A percentile compares a stretch with the other conserved stretches of the same genome.
These are phyloP conservation scores for Salix purpurea DNA, from an alignment of 345 rosid genomes.

Conservation along the genomic window DNA sequence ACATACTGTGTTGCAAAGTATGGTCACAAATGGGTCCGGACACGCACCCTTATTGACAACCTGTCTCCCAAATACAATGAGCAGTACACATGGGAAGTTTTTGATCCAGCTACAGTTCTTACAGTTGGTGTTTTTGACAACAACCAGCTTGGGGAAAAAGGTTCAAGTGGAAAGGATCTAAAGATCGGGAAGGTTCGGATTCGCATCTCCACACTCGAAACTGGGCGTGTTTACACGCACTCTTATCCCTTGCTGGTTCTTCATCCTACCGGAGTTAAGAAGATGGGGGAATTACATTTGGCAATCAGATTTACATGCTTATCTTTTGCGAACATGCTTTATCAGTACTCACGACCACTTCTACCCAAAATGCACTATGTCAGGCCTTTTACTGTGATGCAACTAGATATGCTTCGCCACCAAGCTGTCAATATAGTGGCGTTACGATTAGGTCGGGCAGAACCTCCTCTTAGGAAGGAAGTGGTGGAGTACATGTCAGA, in stretches of 20 bases:
- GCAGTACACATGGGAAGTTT: slow-evolving; percentile 34
- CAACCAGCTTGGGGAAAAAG: slow-evolving; percentile 25
- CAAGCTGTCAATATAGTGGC: slow-evolving; percentile 36
- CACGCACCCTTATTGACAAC: slow-evolving; percentile 28
- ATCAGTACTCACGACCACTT: slow-evolving; percentile 26
- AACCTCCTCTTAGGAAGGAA: slow-evolving; percentile 31
- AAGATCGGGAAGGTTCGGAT: slow-evolving; percentile 34
- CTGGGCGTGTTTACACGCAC: slow-evolving; percentile 31
- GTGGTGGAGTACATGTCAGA: slow-evolving; percentile 37
- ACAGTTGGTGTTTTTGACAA: slow-evolving; percentile 33
- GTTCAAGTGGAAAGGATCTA: slow-evolving; percentile 25
- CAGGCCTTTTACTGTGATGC: slow-evolving; percentile 30
- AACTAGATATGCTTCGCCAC: slow-evolving; percentile 33
- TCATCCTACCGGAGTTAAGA: slow-evolving; percentile 30
- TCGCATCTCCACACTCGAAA: slow-evolving; percentile 32
- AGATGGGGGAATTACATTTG: slow-evolving; percentile 34
- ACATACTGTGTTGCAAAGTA: slow-evolving; percentile 34
- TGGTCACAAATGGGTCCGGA: slow-evolving; percentile 33
- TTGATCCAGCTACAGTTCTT: slow-evolving; percentile 32
- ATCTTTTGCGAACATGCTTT: slow-evolving; percentile 29
- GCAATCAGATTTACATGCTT: slow-evolving; percentile 33
- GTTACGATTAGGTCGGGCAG: slow-evolving; percentile 30
- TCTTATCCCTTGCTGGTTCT: slow-evolving; percentile 30
- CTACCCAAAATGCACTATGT: slow-evolving; percentile 35
- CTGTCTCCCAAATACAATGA: slow-evolving; percentile 29